Evolutionary conservation across 2,329 filamentous ascomycete genomes (phyloP).

Genomic region (Dendrostoma leiphaemia): DNA sequence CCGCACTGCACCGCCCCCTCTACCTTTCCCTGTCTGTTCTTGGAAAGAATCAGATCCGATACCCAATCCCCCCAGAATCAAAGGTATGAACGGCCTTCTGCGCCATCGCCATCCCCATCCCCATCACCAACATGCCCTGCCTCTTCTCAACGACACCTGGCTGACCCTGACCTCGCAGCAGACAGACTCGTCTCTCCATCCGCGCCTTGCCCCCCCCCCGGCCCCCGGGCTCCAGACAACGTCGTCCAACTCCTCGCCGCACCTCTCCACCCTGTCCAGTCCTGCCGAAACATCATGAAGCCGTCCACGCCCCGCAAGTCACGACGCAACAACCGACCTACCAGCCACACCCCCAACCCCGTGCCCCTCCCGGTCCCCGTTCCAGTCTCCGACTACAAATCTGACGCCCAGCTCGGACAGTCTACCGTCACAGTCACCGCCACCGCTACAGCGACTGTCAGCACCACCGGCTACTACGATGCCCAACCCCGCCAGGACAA

Average conservation of each 20-base stretch:
- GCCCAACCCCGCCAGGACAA: conserved; percentile 47
- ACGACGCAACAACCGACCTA: conserved; percentile 26
- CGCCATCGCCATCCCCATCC: too few species aligned
- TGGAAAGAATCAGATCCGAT: too few species aligned
- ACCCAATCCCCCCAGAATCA: too few species aligned
- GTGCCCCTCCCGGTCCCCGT: conserved; percentile 40
- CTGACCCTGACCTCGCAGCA: too few species aligned
- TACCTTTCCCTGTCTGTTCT: not conserved
- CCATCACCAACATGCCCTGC: too few species aligned
- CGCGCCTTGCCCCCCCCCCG: too few species aligned
- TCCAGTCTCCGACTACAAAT: conserved; percentile 62
- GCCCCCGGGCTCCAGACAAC: too few species aligned
- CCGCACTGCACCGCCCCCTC: not conserved
- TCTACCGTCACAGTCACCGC: conserved; percentile 12
- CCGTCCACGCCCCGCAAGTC: conserved; percentile 37
- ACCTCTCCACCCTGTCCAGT: not conserved
- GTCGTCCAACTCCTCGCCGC: not conserved
- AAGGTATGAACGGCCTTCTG: too few species aligned
- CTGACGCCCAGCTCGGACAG: conserved; percentile 54
- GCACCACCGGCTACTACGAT: conserved; percentile 63
- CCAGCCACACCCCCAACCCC: conserved; percentile 34
- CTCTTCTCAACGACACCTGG: too few species aligned
- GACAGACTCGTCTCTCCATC: too few species aligned
- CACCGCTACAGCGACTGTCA: not conserved
- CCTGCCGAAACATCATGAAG: conserved; percentile 36